phyloP scores from a whole-genome alignment of 306 rosid species.

The Fragaria ananassa region DNA sequence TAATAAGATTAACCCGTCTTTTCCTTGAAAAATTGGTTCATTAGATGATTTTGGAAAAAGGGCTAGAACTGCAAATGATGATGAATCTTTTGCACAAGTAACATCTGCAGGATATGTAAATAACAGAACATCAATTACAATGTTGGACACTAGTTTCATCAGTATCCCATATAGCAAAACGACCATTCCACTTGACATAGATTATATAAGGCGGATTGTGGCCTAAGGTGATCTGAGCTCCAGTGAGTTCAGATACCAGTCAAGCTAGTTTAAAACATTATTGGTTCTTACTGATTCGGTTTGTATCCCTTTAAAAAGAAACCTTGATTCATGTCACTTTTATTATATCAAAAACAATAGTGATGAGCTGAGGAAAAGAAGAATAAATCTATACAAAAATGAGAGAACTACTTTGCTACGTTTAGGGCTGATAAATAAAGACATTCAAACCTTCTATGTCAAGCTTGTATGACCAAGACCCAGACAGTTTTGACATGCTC shows the following conservation, averaged over 20 bases:
- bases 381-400: background rate
- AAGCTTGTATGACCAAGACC: slow-evolving; percentile 82
- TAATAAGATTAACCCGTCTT: slow-evolving; percentile 69
- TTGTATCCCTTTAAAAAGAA: background rate
- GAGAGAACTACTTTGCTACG: background rate
- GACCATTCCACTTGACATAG: background rate
- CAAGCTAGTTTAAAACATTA: background rate
- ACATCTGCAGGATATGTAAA: slow-evolving; percentile 56
- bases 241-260: background rate
- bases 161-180: background rate
- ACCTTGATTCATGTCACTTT: background rate
- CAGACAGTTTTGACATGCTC: slow-evolving; percentile 60
- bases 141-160: background rate
- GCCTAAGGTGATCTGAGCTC: background rate
- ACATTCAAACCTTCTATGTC: slow-evolving; percentile 66
- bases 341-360: background rate
- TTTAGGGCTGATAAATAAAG: background rate
- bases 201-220: background rate
- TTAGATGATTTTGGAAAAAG: slow-evolving; percentile 55
- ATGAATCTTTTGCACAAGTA: slow-evolving; percentile 55
- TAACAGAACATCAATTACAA: slow-evolving; percentile 4
- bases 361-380: background rate
- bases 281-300: background rate
- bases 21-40: slow-evolving; percentile 34
- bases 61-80: slow-evolving; percentile 75